Base-by-base conservation (phyloP, 352 stramenopile genomes). In the Globisporangium uncinulatum region DNA sequence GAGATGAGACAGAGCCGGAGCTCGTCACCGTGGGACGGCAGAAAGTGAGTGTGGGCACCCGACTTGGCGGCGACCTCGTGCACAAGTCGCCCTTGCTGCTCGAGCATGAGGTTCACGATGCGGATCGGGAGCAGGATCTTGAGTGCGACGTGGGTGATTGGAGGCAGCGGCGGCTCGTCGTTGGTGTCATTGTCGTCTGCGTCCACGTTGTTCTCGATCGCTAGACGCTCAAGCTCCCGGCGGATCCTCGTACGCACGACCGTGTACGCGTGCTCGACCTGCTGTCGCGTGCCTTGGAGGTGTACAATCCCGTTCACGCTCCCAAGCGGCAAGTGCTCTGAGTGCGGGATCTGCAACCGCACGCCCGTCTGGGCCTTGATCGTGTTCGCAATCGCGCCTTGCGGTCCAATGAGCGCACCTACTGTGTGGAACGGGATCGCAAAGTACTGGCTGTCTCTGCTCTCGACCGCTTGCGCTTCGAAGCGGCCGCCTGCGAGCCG, bases 281-380 rank as follows among this genome's bases (percentile, higher is more conserved):
- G 73, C 20, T 75, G 62, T 13, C n/a, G 49, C 7, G 48, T 73
- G 37, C 81, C 81, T 65, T 87, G 78, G 11, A 91, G 67, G 51
- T 91, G 81, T 13, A 89, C 54, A 32, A 78, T 74, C 19, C 75
- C 74, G 61, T 89, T 89, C 11, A 86, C 24, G 46, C 74, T 76
- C 51, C 81, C 81, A 1, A 91, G 41, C 0, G 81, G 76, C n/a
- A 88, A 36, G 34, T 79, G 59, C 9, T 87, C 68, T 3, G 71
- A 50, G 2, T 67, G 65, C 43, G 76, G 67, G 56, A 89, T 73
- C 59, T 89, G 78, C 45, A 91, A 56, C 3, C 76, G 69, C 7
- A 73, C 78, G 24, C 81, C 81, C 8, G 69, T 83, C 29, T 71
- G 63, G 8, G 80, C 76, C 19, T 62, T 62, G 20, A 91, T 76